phyloP scores from a whole-genome alignment of 139 green algal species.

The Coelastrella sp. region DNA sequence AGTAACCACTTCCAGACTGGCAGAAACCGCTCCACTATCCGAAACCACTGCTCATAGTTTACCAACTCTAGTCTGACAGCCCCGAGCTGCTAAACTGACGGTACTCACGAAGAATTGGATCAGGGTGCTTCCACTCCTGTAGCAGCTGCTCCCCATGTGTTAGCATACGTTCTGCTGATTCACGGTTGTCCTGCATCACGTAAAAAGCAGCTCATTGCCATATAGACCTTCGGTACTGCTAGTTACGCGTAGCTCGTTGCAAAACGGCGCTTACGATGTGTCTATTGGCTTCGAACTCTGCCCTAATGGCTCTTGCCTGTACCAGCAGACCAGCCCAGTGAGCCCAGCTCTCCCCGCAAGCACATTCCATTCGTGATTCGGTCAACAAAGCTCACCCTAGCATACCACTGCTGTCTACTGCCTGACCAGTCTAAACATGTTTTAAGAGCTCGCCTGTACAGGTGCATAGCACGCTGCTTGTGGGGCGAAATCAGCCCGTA shows the following conservation, averaged over 20 bases:
- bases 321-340: not conserved
- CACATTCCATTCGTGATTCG: not conserved
- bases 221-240: not conserved
- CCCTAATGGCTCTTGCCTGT: constrained; percentile 43
- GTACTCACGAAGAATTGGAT: constrained; percentile 41
- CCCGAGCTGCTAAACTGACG: not conserved
- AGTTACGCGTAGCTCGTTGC: too few species aligned
- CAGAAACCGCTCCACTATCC: too few species aligned
- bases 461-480: constrained; percentile 40
- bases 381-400: constrained; percentile 3
- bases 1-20: too few species aligned
- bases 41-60: too few species aligned
- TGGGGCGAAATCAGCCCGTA: constrained; percentile 21
- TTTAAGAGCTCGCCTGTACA: constrained; percentile 48
- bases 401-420: constrained; percentile 49
- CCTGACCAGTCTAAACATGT: constrained; percentile 50
- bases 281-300: constrained; percentile 53
- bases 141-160: constrained; percentile 49
- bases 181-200: constrained; percentile 31
- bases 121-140: constrained; percentile 44
- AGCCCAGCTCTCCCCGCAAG: not conserved
- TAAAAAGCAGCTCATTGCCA: not conserved
- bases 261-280: constrained; percentile 26
- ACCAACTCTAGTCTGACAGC: too few species aligned
- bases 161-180: constrained; percentile 46